These are phyloP conservation scores for Aspergillus sp. DNA, from an alignment of 2,329 filamentous ascomycete species.

Conservation along the genomic window DNA sequence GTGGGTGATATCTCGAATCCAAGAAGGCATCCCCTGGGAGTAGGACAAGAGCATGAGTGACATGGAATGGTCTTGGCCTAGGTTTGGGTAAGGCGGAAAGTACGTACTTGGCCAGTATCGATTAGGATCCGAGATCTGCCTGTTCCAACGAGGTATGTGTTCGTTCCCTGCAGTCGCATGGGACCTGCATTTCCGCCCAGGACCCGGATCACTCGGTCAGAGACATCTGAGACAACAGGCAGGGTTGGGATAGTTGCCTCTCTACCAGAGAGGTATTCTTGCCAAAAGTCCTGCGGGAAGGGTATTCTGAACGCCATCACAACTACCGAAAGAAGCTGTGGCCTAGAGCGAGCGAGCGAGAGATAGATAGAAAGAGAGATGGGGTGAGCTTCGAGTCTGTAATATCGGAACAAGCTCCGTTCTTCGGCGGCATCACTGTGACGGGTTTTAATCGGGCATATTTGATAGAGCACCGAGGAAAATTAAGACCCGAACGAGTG, in stretches of 20 bases:
- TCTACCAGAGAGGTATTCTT: constrained; percentile 14
- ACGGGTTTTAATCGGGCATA: constrained; percentile 12
- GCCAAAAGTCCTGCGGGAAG: constrained; percentile 10
- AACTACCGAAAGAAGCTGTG: not conserved
- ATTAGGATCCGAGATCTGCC: constrained; percentile 28
- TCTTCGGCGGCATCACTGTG: not conserved
- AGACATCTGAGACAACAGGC: constrained; percentile 39
- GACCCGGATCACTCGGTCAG: constrained; percentile 39
- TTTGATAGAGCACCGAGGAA: not conserved
- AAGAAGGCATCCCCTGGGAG: constrained; percentile 1
- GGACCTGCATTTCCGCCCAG: constrained; percentile 46
- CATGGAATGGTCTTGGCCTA: not conserved
- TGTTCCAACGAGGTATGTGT: constrained; percentile 40
- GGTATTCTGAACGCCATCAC: constrained; percentile 11
- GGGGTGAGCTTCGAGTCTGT: not conserved
- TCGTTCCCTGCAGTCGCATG: constrained; percentile 40
- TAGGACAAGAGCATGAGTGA: not conserved
- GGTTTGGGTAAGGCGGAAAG: not conserved
- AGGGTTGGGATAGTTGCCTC: constrained; percentile 33
- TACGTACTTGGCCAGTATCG: constrained; percentile 29
- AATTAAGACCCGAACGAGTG: not conserved
- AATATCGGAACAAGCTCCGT: not conserved
- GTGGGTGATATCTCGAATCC: not conserved
- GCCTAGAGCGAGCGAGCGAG: too few species aligned
- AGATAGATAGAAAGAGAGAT: not conserved